Evolutionary conservation across 768 basidiomycete species (phyloP).

Genomic region (Suillus paluster): DNA sequence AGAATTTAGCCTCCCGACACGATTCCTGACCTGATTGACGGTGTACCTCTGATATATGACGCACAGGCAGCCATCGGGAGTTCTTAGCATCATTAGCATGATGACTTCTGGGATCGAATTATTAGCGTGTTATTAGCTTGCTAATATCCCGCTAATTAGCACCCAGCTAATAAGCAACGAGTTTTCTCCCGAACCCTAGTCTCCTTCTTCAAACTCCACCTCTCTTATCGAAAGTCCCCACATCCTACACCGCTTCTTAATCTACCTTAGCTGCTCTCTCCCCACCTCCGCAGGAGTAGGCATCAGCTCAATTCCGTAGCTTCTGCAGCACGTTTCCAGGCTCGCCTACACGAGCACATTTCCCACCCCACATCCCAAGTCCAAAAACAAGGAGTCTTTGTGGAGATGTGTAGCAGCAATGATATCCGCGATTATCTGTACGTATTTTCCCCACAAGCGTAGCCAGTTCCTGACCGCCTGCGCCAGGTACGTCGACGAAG

Average conservation of each 20-base stretch:
- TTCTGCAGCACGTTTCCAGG: conserved; percentile 76
- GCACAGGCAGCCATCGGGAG: background rate
- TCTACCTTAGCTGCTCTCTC: conserved; percentile 71
- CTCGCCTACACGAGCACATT: conserved; percentile 85
- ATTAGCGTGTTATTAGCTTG: too few relatives aligned
- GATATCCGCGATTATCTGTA: too few relatives aligned
- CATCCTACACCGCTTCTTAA: conserved; percentile 79
- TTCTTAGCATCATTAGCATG: background rate
- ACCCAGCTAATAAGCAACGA: too few relatives aligned
- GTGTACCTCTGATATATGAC: background rate
- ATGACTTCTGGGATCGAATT: background rate
- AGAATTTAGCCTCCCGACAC: background rate
- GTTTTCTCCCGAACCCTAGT: too few relatives aligned
- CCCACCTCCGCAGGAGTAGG: conserved; percentile 83
- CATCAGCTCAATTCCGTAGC: conserved; percentile 84
- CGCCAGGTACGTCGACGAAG: too few relatives aligned
- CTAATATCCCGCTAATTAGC: too few relatives aligned
- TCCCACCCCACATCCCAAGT: conserved; percentile 86
- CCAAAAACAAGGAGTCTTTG: conserved; percentile 70
- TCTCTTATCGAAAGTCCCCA: conserved; percentile 85
- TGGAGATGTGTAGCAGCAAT: conserved; percentile 53
- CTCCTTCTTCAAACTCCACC: conserved; percentile 82
- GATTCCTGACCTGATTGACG: background rate
- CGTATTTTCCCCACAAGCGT: too few relatives aligned
- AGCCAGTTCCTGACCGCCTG: too few relatives aligned